Evolutionary conservation across 768 basidiomycete species (phyloP), one percentile per base, ranked within the genome.

Genomic region (Chlorophyllum brunneum): DNA sequence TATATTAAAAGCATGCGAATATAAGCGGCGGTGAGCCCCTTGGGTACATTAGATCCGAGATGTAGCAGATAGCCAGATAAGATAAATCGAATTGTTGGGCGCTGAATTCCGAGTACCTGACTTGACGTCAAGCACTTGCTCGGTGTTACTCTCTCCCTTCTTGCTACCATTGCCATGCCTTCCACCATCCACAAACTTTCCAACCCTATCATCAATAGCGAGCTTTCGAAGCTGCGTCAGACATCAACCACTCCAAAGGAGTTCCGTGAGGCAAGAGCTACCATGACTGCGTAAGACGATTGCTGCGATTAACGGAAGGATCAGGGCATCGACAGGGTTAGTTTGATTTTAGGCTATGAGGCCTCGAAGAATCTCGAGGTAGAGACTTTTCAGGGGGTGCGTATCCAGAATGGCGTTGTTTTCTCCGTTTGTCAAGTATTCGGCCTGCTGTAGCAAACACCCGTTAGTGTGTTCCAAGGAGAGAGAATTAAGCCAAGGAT

Each of bases 1-100:
- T 50, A 60, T 89, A 31, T 72, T 97, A 53, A 92, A 91, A 66
- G 84, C 94, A 30, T 97, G 93, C 67, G 90, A 95, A 70, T 97
- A 97, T 66, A 97, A 95, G 65, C 77, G 88, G 59, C 77, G 93
- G 63, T 95, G 68, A 78, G n/a, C 27, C 24, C 34, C 24, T 15
- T 27, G 24, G 20, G 22, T 31, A 31, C 30, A n/a, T 31, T 31
- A 31, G 13, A 11, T n/a, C 13, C 34, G 23, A 30, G 33, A 34
- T 16, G 11, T 10, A 8, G 23, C 30, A 13, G 44, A 47, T 46
- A 41, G 16, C 30, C 11, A 44, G 40, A 51, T 47, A 48, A 46
- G 49, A 47, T 41, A 34, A 40, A 43, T 20, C n/a, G 26, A 22
- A 33, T 20, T 38, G 44, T 50, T 37, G 38, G 15, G 24, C 27